A percentile compares a stretch with the other conserved stretches of the same genome.
These are phyloP conservation scores for Cyclostephanos tholiformis DNA, from an alignment of 108 stramenopile species.

Conservation along the genomic window DNA sequence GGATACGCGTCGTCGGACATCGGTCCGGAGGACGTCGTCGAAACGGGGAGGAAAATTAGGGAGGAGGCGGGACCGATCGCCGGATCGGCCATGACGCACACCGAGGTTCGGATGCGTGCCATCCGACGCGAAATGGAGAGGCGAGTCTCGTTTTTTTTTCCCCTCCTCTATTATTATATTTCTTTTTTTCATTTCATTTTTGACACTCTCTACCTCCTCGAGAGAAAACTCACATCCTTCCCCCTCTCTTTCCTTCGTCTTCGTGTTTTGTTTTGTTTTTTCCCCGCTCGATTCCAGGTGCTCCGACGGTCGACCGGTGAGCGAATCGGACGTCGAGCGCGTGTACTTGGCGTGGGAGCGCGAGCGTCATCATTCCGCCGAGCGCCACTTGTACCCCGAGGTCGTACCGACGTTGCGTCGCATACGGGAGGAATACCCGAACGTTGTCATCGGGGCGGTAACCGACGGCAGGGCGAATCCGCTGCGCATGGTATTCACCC, in stretches of 20 bases:
- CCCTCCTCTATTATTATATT: too few relatives aligned
- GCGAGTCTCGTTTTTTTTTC: not conserved
- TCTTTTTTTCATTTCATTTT: too few relatives aligned
- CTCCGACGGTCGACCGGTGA: not conserved
- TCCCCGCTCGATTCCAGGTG: not conserved
- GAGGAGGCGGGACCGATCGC: slow-evolving; percentile 63
- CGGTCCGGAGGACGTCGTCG: slow-evolving; percentile 70
- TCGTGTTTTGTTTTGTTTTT: not conserved
- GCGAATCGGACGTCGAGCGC: slow-evolving; percentile 50
- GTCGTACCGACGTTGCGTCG: slow-evolving; percentile 65
- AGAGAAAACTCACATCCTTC: not conserved
- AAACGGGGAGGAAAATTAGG: slow-evolving; percentile 70
- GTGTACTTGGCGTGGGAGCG: slow-evolving; percentile 87
- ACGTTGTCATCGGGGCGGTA: slow-evolving; percentile 86
- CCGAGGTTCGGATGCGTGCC: slow-evolving; percentile 74
- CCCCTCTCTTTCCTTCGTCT: not conserved
- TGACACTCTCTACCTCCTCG: too few relatives aligned
- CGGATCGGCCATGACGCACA: slow-evolving; percentile 77
- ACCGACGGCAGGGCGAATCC: slow-evolving; percentile 91
- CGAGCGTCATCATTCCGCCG: slow-evolving; percentile 89
- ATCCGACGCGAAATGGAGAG: slow-evolving; percentile 84
- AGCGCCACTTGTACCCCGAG: slow-evolving; percentile 81
- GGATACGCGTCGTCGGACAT: slow-evolving; percentile 18
- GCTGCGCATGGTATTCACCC: slow-evolving; percentile 81
- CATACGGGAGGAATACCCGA: slow-evolving; percentile 77